Percentiles rank a stretch among this genome's conserved stretches.
Evolutionary conservation across 257 asterid species (phyloP).

Genomic region (Nicotiana sylvestris): DNA sequence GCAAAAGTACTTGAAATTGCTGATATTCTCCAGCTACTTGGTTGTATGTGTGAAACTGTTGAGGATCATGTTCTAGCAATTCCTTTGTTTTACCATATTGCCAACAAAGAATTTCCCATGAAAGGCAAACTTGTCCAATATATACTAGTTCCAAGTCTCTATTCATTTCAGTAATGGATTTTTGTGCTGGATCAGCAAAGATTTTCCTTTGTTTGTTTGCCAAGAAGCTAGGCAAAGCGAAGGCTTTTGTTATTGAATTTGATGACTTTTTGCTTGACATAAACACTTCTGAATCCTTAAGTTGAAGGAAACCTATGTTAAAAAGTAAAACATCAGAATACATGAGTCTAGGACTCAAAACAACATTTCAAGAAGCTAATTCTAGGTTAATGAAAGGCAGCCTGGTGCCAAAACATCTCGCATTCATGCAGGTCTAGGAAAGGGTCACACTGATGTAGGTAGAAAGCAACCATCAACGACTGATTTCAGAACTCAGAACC

Average conservation of each 20-base stretch:
- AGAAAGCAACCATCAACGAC: too few relatives aligned
- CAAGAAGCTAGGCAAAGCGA: constrained; percentile 34
- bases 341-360: not conserved
- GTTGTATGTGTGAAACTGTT: constrained; percentile 46
- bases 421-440: too few relatives aligned
- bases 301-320: constrained; percentile 59
- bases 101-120: constrained; percentile 82
- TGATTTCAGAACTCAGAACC: too few relatives aligned
- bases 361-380: not conserved
- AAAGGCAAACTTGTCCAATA: constrained; percentile 68
- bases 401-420: too few relatives aligned
- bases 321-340: not conserved
- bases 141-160: constrained; percentile 63
- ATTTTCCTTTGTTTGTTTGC: constrained; percentile 47
- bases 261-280: constrained; percentile 30
- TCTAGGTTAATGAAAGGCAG: not conserved
- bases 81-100: constrained; percentile 43
- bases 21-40: constrained; percentile 64
- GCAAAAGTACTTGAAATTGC: constrained; percentile 73
- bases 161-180: constrained; percentile 45
- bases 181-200: constrained; percentile 57
- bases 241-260: constrained; percentile 24
- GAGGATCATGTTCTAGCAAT: constrained; percentile 35
- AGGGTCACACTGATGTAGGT: too few relatives aligned
- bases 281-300: constrained; percentile 54